These are phyloP conservation scores for Aspergillus diversus DNA, from an alignment of 495 filamentous ascomycete species.

Conservation along the genomic window DNA sequence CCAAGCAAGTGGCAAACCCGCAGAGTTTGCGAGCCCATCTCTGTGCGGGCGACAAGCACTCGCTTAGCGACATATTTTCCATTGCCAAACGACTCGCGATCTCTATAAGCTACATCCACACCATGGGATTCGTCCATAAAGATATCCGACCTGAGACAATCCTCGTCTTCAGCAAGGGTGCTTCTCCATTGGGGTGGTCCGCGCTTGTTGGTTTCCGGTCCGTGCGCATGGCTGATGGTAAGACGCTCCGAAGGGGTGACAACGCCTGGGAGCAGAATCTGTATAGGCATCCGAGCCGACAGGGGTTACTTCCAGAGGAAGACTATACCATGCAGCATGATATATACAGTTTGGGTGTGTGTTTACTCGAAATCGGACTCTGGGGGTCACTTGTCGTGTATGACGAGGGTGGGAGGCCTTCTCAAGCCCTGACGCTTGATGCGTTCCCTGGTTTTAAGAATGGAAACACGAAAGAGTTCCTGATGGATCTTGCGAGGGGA, in stretches of 20 bases:
- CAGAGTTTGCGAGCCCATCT: neutral
- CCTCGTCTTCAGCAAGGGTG: conserved; percentile 27
- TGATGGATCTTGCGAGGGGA: conserved; percentile 42
- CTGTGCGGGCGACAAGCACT: neutral
- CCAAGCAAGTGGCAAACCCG: neutral
- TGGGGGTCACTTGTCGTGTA: conserved; percentile 40
- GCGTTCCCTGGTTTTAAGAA: no score
- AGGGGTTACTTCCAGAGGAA: conserved; percentile 37
- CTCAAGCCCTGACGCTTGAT: no score
- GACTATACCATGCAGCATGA: conserved; percentile 49
- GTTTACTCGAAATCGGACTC: conserved; percentile 47
- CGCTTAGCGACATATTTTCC: neutral
- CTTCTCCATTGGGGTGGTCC: conserved; percentile 18
- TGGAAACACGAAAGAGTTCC: conserved; percentile 25
- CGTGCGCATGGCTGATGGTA: conserved; percentile 24
- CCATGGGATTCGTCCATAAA: conserved; percentile 45
- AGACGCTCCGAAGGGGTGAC: conserved; percentile 30
- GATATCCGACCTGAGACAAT: conserved; percentile 49
- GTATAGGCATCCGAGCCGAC: conserved; percentile 44
- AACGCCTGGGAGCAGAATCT: conserved; percentile 39
- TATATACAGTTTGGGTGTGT: conserved; percentile 52
- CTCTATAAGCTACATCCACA: neutral
- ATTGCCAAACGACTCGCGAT: neutral
- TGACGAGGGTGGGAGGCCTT: neutral
- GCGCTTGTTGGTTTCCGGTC: conserved; percentile 47